Conservation (phyloP, 2,329 filamentous ascomycete species). For the Tolypocladium album region DNA sequence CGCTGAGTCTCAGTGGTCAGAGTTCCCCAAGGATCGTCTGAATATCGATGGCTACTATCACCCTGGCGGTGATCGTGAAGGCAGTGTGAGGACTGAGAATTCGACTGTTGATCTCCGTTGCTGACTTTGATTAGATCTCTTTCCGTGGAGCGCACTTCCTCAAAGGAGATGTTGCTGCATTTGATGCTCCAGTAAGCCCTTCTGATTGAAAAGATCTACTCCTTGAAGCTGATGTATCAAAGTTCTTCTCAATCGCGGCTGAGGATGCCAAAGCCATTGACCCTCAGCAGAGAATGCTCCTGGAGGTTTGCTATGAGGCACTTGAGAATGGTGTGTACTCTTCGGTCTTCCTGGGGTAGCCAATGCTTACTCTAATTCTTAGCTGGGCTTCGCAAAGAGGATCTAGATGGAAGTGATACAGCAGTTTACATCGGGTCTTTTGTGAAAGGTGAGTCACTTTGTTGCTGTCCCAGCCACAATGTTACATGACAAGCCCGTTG, state of each 20-base stretch:
- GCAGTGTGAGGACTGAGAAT: conserved; percentile 26
- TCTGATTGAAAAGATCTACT: too few relatives aligned
- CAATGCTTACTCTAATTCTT: not conserved
- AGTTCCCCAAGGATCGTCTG: conserved; percentile 36
- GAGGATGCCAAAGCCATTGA: conserved; percentile 42
- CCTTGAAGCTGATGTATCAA: not conserved
- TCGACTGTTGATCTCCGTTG: too few relatives aligned
- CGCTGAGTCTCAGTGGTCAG: conserved; percentile 35
- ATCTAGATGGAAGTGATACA: conserved; percentile 31
- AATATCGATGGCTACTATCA: conserved; percentile 44
- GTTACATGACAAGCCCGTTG: not conserved
- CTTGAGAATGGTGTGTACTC: conserved; percentile 32
- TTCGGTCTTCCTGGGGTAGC: not conserved
- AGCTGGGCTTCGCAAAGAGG: conserved; percentile 34
- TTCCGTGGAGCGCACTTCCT: conserved; percentile 41
- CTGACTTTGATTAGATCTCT: conserved; percentile 23
- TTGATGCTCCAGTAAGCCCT: conserved; percentile 35
- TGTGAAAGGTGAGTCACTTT: conserved; percentile 28
- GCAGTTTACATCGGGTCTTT: conserved; percentile 41
- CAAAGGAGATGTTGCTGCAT: conserved; percentile 32
- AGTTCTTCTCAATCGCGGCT: conserved; percentile 41
- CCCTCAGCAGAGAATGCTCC: conserved; percentile 39
- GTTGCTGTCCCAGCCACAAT: not conserved
- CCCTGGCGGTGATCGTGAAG: conserved; percentile 36
- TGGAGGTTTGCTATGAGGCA: conserved; percentile 40